Base-by-base conservation (phyloP, 768 basidiomycete species). In the Macrolepiota dolichaula region DNA sequence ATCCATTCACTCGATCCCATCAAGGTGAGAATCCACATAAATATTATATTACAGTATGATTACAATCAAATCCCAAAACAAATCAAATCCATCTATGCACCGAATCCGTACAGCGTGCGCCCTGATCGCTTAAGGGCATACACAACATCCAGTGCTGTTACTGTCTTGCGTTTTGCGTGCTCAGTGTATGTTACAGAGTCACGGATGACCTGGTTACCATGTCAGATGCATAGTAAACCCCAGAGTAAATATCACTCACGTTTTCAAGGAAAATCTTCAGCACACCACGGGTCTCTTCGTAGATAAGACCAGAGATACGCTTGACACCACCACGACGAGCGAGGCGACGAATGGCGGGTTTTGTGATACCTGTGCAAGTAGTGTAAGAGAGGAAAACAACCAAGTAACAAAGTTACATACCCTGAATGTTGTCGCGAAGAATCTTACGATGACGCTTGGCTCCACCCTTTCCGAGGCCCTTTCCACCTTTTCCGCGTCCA, bases 121-220 rank as follows among this genome's bases (percentile, higher is more conserved):
- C 90, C 91, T 47, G 88, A 90, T 35, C 91, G 86, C 76, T 92
- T 92, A 52, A 93, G 83, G 5, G 91, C 91, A 66, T 92, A 93
- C 12, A 92, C 91, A 35, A 93, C 96, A 71, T 98, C 96, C 65
- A 98, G 90, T 1, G 96, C 94, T 50, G 95, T 96, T 51, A 96
- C 94, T 27, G 94, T 95, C 77, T 92, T 93, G 72, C 93, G 83
- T 79, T 98, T 98, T 42, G 95, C 95, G 77, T 98, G 95, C 76
- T 98, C 95, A 57, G 95, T 97, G 86, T 98, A 97, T 75, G 95
- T 97, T 67, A 97, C 96, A 57, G 94, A 95, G 73, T 96, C 95
- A 68, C 94, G 92, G 72, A 96, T 96, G 68, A 96, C 88, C 89
- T 91, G 67, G 1, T 51, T n/a, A 9, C 22, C 17, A 19, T 42